A percentile compares a stretch with the other conserved stretches of the same genome.
These are phyloP conservation scores for Silene latifolia DNA, from an alignment of 148 eudicot genomes.

Conservation along the genomic window DNA sequence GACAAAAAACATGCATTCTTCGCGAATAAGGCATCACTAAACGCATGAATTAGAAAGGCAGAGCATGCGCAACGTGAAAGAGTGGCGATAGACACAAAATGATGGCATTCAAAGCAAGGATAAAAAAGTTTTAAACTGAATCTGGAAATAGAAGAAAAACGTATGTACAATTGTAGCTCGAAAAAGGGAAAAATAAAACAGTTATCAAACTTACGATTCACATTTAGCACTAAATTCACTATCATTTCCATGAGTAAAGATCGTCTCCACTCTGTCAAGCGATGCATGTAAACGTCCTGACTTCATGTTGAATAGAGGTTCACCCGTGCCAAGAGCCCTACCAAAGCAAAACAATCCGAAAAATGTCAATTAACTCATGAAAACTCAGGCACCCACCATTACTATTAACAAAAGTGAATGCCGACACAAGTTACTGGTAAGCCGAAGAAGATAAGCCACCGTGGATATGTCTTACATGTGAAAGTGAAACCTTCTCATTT, in stretches of 20 bases:
- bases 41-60: too few relatives aligned
- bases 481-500: too few relatives aligned
- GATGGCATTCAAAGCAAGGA: background rate
- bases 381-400: background rate
- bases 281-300: conserved; percentile 87
- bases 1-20: too few relatives aligned
- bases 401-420: too few relatives aligned
- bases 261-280: conserved; percentile 85
- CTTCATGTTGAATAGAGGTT: conserved; percentile 76
- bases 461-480: too few relatives aligned
- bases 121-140: background rate
- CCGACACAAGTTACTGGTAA: too few relatives aligned
- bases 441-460: too few relatives aligned
- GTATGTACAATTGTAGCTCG: background rate
- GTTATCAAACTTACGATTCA: background rate
- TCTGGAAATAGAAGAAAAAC: background rate
- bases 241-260: conserved; percentile 48
- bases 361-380: background rate
- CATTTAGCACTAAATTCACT: background rate
- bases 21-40: too few relatives aligned
- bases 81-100: background rate
- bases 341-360: conserved; percentile 12
- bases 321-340: conserved; percentile 79
- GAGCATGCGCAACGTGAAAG: too few relatives aligned
- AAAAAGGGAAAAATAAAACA: background rate